Conservation (phyloP, 1,139 yeast species). For the Blastobotrys serpentis region DNA sequence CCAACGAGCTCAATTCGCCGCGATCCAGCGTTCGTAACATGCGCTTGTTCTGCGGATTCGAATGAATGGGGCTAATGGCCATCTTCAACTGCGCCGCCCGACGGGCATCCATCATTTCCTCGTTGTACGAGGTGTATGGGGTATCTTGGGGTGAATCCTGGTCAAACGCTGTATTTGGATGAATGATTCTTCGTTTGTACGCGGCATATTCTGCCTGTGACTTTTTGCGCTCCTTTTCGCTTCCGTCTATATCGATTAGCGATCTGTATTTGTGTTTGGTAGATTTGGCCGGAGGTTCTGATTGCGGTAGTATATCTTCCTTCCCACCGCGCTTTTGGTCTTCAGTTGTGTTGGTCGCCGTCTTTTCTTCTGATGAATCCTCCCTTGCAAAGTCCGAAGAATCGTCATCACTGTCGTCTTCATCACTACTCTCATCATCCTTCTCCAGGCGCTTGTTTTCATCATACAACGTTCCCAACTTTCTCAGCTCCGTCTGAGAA, state of each 20-base stretch:
- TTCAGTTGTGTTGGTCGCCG: constrained; percentile 17
- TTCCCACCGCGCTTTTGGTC: background rate
- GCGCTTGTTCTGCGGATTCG: constrained; percentile 51
- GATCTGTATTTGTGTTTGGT: constrained; percentile 35
- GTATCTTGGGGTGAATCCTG: constrained; percentile 34
- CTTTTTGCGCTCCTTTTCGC: constrained; percentile 26
- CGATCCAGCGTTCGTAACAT: constrained; percentile 68
- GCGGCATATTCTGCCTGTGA: constrained; percentile 52
- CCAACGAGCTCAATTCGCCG: constrained; percentile 61
- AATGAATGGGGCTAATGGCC: constrained; percentile 59
- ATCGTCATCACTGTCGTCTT: too few relatives aligned
- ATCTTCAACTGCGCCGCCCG: constrained; percentile 62
- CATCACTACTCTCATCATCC: constrained; percentile 25
- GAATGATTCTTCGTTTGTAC: constrained; percentile 46
- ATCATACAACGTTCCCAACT: background rate
- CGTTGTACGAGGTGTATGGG: constrained; percentile 72
- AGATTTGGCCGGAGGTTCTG: constrained; percentile 17
- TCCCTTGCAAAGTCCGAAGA: too few relatives aligned
- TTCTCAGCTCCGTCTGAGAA: background rate
- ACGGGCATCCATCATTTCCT: constrained; percentile 64
- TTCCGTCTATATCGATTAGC: constrained; percentile 43
- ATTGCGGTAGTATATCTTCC: constrained; percentile 8
- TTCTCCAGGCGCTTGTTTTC: constrained; percentile 19
- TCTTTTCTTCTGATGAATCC: too few relatives aligned
- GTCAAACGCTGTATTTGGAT: constrained; percentile 42